Evolutionary conservation across 495 filamentous ascomycete species (phyloP).

Genomic region (Xylaria telfairii): DNA sequence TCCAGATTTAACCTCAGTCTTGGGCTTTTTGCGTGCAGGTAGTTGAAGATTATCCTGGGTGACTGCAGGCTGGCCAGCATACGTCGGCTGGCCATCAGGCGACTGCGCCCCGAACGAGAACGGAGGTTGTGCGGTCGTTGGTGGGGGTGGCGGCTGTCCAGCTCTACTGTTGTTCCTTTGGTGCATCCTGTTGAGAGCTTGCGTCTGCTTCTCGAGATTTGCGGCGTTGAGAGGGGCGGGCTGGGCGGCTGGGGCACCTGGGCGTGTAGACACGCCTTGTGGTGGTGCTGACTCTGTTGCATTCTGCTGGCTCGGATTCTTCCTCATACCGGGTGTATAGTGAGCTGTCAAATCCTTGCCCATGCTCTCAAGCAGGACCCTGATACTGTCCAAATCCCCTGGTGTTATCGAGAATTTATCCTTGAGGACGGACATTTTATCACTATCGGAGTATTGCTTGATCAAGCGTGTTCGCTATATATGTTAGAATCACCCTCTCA

Average conservation of each 20-base stretch:
- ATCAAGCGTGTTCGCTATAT: conserved; percentile 61
- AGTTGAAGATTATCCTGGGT: conserved; percentile 59
- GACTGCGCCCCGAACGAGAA: conserved; percentile 74
- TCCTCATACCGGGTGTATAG: conserved; percentile 31
- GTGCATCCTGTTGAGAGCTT: conserved; percentile 54
- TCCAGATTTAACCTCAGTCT: conserved; percentile 51
- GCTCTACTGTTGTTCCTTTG: conserved; percentile 48
- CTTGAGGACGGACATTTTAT: conserved; percentile 56
- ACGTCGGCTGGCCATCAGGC: conserved; percentile 71
- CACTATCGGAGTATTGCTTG: conserved; percentile 63
- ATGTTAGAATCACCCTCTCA: neutral
- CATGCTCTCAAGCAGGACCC: conserved; percentile 52
- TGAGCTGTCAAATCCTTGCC: conserved; percentile 36
- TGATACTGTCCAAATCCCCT: conserved; percentile 59
- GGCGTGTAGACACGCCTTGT: conserved; percentile 29
- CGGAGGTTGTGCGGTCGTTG: conserved; percentile 68
- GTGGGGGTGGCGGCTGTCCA: conserved; percentile 62
- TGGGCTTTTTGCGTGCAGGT: conserved; percentile 61
- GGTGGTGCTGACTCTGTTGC: conserved; percentile 29
- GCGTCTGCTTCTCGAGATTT: conserved; percentile 72
- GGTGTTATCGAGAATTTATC: conserved; percentile 64
- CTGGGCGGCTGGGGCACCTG: conserved; percentile 37
- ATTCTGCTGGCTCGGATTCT: conserved; percentile 30
- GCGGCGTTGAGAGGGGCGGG: conserved; percentile 65
- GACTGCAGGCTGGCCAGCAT: conserved; percentile 51